Evolutionary conservation across 2,329 filamentous ascomycete genomes (phyloP), one percentile per base, ranked within the genome.

Genomic region (Aspergillus puulaauensis): DNA sequence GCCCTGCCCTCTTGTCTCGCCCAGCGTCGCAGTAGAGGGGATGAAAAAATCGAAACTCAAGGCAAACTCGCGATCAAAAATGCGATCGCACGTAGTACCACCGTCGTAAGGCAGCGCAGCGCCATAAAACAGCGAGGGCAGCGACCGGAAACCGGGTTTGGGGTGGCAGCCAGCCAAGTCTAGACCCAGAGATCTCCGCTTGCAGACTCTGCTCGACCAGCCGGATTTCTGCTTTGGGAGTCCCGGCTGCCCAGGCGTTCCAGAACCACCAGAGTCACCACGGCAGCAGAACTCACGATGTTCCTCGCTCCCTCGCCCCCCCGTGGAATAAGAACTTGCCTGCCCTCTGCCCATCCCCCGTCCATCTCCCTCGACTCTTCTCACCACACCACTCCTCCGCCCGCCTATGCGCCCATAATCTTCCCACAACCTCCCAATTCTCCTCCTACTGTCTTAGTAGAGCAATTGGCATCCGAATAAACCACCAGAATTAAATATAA

Each of bases 181-280:
- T 64, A 64, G 62, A 62, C 57, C 49, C 49, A 45, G 11, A 47
- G 56, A 55, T 56, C 59, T 57, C 62, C 62, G 62, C 57, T 58
- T 64, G 62, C 64, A 66, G 62, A 63, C 55, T 64, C 60, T 66
- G 59, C 59, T 52, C 56, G 58, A 63, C 64, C 64, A 64, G 57
- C 51, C 61, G 63, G 63, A 43, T 64, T 64, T 45, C 63, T 64
- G 44, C 52, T 62, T 64, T 63, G 56, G 63, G 62, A 21, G 52
- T 61, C 47, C 61, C 61, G 61, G 54, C 47, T 44, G 43, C 31
- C 54, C 50, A 33, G 6, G 14, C 17, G 44, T n/a, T n/a, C 27
- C 39, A 35, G 27, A 53, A 19, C 23, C 40, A 33, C 27, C 24
- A 19, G 27, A n/a, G 17, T 27, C 48, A 27, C 47, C 37, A 14